Evolutionary conservation across 257 asterid species (phyloP).

Genomic region (Nicotiana otophora): DNA sequence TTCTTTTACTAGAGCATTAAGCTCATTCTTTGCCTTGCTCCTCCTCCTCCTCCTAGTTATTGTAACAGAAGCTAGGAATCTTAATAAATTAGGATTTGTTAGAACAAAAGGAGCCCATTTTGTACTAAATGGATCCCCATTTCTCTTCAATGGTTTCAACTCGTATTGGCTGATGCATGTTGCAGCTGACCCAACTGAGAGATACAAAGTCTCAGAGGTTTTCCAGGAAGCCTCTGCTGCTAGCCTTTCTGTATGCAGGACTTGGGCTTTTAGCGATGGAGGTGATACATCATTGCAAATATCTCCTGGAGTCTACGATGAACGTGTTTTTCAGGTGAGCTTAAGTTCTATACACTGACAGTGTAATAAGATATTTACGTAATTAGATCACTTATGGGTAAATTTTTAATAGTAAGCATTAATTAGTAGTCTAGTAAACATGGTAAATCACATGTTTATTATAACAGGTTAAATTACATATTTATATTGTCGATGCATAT

Average conservation of each 20-base stretch:
- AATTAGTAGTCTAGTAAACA: too few species aligned
- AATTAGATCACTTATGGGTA: too few species aligned
- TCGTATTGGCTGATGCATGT: slow-evolving; percentile 55
- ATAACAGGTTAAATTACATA: too few species aligned
- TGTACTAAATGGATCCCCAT: slow-evolving; percentile 21
- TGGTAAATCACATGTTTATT: too few species aligned
- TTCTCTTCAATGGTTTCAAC: slow-evolving; percentile 46
- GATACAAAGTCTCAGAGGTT: slow-evolving; percentile 35
- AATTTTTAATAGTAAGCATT: too few species aligned
- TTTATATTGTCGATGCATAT: too few species aligned
- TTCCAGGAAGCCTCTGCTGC: slow-evolving; percentile 34
- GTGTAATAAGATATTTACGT: too few species aligned
- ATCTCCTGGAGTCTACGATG: slow-evolving; percentile 44
- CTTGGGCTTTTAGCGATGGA: slow-evolving; percentile 49
- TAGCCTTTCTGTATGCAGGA: slow-evolving; percentile 45
- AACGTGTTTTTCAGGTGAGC: slow-evolving; percentile 22
- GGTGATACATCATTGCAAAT: slow-evolving; percentile 36
- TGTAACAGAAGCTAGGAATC: not conserved
- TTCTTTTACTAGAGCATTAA: not conserved
- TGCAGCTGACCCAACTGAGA: slow-evolving; percentile 33
- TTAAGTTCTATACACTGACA: too few species aligned
- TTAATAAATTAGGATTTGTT: slow-evolving; percentile 14
- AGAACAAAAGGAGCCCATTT: slow-evolving; percentile 28
- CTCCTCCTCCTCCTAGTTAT: not conserved
- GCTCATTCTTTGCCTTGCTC: not conserved